Evolutionary conservation across 768 basidiomycete species (phyloP), one percentile per base, ranked within the genome.

Genomic region (Hygrophoropsis aurantiaca): DNA sequence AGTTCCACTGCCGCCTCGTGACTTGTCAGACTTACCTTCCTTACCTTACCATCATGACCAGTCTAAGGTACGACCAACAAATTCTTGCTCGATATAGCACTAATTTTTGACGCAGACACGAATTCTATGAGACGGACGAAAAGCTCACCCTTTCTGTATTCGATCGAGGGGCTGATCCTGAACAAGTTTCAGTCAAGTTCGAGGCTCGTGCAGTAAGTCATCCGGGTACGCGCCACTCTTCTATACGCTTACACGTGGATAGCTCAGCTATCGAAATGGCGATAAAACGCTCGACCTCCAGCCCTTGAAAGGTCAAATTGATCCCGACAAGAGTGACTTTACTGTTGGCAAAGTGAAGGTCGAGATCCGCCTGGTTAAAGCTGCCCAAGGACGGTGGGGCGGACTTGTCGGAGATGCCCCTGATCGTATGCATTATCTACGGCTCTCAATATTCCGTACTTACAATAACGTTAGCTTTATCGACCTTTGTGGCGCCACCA

Each of bases 111-210:
- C 26, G 13, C 27, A 90, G 89, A 65, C 83, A 92, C 70, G 89
- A 90, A 64, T 93, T 87, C 65, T 93, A 92, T 66, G 90, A 93
- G 68, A 87, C 84, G 11, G 90, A 92, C 55, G 87, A 91, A 50
- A 74, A 61, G 52, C 61, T 91, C 46, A 86, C 73, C 16, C 62
- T 93, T 57, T 84, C 87, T 46, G 73, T 93, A 58, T 92, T 91
- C 58, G 85, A 93, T 68, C 80, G 81, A 55, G 81, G 81, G 55
- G 89, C 81, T 33, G 82, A 90, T 64, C 78, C 85, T 11, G 74
- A 68, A 20, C 65, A 79, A 55, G 79, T 90, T 42, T 72, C 71
- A 13, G 66, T 93, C 56, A 62, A 72, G 30, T 85, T 92, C 51
- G 78, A 82, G 49, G 74, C 84, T 5, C 74, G 85, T 55, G 79